Evolutionary conservation across 129 eudicot genomes (phyloP).

Genomic region (Centella asiatica): DNA sequence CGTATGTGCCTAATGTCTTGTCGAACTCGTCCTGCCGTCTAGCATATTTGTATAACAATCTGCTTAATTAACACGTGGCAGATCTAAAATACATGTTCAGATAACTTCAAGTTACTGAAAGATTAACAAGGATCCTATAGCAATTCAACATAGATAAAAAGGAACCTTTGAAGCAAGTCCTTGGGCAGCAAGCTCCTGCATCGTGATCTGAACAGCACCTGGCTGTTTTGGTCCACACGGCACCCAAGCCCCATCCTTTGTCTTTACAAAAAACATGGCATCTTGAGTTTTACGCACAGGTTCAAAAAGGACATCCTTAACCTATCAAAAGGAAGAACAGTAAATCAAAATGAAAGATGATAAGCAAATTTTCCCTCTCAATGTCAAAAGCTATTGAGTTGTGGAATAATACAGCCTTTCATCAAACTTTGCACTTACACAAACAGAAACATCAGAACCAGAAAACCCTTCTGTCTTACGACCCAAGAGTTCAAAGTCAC

Average conservation of each 20-base stretch:
- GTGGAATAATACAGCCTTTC: not conserved
- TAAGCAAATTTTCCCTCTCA: not conserved
- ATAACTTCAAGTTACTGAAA: no score
- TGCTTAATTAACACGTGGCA: no score
- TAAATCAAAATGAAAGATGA: not conserved
- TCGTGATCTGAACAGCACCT: slow-evolving; percentile 83
- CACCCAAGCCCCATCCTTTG: slow-evolving; percentile 63
- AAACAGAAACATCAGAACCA: slow-evolving; percentile 96
- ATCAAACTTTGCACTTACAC: slow-evolving; percentile 49
- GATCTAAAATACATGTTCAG: no score
- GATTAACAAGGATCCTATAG: not conserved
- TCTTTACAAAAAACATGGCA: slow-evolving; percentile 85
- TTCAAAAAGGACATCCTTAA: slow-evolving; percentile 94
- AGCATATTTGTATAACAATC: no score
- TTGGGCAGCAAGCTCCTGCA: slow-evolving; percentile 87
- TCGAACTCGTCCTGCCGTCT: no score
- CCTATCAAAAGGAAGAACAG: slow-evolving; percentile 33
- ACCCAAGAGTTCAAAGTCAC: slow-evolving; percentile 76
- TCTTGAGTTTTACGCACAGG: slow-evolving; percentile 99
- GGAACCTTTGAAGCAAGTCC: slow-evolving; percentile 92
- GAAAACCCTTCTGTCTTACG: slow-evolving; percentile 95
- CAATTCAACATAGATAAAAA: not conserved
- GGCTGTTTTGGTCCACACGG: slow-evolving; percentile 98
- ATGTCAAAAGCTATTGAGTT: not conserved
- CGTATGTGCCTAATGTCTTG: no score